These are phyloP conservation scores for Clarireedia monteithiana DNA, from an alignment of 2,329 filamentous ascomycete species.

Conservation along the genomic window DNA sequence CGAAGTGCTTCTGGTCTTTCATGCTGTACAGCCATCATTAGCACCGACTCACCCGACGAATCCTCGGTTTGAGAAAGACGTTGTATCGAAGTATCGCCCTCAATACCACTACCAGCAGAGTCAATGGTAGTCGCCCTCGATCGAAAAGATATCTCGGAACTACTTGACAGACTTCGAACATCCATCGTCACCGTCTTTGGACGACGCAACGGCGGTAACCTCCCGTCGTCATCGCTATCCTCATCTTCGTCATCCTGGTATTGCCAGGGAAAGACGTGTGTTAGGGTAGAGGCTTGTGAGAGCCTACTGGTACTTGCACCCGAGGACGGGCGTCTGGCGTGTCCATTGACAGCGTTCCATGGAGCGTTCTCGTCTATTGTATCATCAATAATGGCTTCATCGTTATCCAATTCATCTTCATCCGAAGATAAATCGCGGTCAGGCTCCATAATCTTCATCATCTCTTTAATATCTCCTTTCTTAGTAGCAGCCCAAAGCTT, in stretches of 20 bases:
- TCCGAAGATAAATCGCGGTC: slow-evolving; percentile 31
- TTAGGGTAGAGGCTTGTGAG: slow-evolving; percentile 39
- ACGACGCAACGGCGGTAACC: slow-evolving; percentile 22
- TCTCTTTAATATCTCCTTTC: slow-evolving; percentile 65
- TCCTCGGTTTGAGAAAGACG: slow-evolving; percentile 65
- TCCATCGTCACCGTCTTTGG: slow-evolving; percentile 73
- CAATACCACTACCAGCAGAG: slow-evolving; percentile 64
- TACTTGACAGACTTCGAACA: slow-evolving; percentile 77
- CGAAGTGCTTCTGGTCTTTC: slow-evolving; percentile 63
- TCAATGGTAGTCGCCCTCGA: slow-evolving; percentile 74
- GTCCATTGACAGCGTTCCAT: slow-evolving; percentile 22
- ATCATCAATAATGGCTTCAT: slow-evolving; percentile 37
- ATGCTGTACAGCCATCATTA: slow-evolving; percentile 77
- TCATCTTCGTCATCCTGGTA: slow-evolving; percentile 37
- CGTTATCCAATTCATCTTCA: slow-evolving; percentile 22
- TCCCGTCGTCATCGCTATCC: slow-evolving; percentile 30
- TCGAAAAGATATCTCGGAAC: slow-evolving; percentile 74
- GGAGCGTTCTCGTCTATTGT: slow-evolving; percentile 37
- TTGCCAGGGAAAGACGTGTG: slow-evolving; percentile 91
- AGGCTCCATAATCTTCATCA: slow-evolving; percentile 75
- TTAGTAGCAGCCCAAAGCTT: slow-evolving; percentile 80
- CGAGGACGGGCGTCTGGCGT: slow-evolving; percentile 19
- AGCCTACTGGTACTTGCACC: slow-evolving; percentile 15
- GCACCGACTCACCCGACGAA: slow-evolving; percentile 70
- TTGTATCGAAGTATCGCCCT: slow-evolving; percentile 81